Base-by-base conservation (phyloP, 108 stramenopile species). In the Aurantiochytrium sp. region DNA sequence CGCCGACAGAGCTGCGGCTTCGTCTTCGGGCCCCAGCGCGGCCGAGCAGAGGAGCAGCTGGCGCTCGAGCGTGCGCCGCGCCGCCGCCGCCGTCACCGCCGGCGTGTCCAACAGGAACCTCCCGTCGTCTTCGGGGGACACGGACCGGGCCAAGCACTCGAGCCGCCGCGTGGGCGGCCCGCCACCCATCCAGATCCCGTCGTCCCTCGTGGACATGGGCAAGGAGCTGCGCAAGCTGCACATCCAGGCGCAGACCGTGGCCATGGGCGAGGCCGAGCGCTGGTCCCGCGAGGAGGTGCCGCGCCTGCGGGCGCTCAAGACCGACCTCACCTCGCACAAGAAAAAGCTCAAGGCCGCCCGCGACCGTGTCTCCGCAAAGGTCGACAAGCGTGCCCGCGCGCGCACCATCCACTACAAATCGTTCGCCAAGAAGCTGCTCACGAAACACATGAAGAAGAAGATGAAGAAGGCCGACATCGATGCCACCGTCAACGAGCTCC, bases 161-260 rank as follows among this genome's bases (percentile, higher is more conserved):
- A n/a, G 12, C 27, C 22, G 15, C 34, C 32, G 10, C 27, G 2
- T 19, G 10, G 59, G 15, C 59, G 4, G 59, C 59, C 15, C 59
- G 15, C 21, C n/a, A 24, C 73, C 73, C 21, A 81, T 81, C 39
- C 73, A 22, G 3, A 81, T 81, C 45, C 73, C 73, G 24, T 2
- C 3, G 10, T 81, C 73, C 42, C 73, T 81, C 45, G 8, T 12
- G 21, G 73, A 81, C 30, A 81, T 81, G 73, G 45, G 73, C 73
- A 22, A 30, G 39, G 73, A 81, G 45, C 73, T 81, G n/a, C 73
- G 73, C n/a, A 81, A 81, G 45, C 45, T 81, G 0, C 73, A 81
- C 45, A 81, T 24, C 12, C 73, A 81, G 32, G 12, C 36, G 6
- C 73, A 30, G n/a, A 24, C 36, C n/a, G 39, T 81, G 36, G 36